Evolutionary conservation across 1,284 basidiomycete species (phyloP).

Genomic region (Lignosus rhinocerotis): DNA sequence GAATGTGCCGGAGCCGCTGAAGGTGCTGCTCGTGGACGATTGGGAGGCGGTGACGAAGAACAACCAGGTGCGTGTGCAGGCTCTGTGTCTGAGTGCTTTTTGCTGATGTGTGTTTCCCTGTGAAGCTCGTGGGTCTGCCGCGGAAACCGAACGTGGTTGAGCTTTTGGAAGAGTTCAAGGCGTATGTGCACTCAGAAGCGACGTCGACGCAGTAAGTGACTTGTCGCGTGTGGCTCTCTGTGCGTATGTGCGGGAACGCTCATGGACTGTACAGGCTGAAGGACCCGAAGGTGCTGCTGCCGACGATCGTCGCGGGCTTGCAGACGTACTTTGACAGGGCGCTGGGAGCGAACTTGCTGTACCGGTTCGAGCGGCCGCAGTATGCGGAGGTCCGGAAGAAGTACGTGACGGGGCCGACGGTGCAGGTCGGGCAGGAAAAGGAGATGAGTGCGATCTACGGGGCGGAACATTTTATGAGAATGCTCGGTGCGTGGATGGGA

Average conservation of each 20-base stretch:
- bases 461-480: constrained; percentile 89
- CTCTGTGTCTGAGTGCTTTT: neutral
- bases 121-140: constrained; percentile 85
- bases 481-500: constrained; percentile 72
- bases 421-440: constrained; percentile 70
- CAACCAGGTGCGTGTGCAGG: constrained; percentile 60
- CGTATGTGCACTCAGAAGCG: constrained; percentile 53
- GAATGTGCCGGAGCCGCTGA: constrained; percentile 85
- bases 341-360: constrained; percentile 88
- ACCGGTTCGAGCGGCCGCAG: constrained; percentile 92
- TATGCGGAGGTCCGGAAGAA: constrained; percentile 82
- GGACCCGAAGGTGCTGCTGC: constrained; percentile 61
- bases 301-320: constrained; percentile 88
- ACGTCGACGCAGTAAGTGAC: constrained; percentile 50
- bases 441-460: constrained; percentile 93
- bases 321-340: constrained; percentile 93
- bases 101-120: neutral
- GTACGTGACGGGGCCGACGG: constrained; percentile 72
- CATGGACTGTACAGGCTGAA: constrained; percentile 47
- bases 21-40: constrained; percentile 91
- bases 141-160: constrained; percentile 80
- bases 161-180: constrained; percentile 79
- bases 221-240: neutral
- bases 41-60: constrained; percentile 99
- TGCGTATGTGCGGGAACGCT: neutral